phyloP scores from a whole-genome alignment of 495 filamentous ascomycete species.

The Aspergillus haitiensis region DNA sequence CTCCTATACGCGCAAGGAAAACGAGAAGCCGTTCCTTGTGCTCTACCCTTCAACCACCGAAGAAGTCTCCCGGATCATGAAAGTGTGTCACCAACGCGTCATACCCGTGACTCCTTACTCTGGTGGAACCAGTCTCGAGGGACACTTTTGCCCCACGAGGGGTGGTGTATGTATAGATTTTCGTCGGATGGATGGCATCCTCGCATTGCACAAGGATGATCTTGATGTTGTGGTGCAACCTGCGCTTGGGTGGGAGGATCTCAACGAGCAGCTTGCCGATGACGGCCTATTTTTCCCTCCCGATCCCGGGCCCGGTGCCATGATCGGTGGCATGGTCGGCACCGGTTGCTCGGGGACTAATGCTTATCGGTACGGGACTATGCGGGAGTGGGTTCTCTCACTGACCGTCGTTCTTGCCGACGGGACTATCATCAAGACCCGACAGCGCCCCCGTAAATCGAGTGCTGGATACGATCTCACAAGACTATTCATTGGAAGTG shows the following conservation, averaged over 20 bases:
- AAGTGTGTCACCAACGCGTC: constrained; percentile 57
- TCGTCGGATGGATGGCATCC: constrained; percentile 60
- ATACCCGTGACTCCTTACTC: constrained; percentile 67
- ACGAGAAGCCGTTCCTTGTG: constrained; percentile 48
- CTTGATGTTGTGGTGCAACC: constrained; percentile 68
- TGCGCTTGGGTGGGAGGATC: constrained; percentile 61
- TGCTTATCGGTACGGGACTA: constrained; percentile 67
- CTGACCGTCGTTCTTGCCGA: constrained; percentile 66
- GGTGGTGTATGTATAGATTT: constrained; percentile 67
- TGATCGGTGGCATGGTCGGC: constrained; percentile 69
- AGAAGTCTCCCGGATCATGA: constrained; percentile 62
- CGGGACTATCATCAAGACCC: constrained; percentile 64
- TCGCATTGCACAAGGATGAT: constrained; percentile 57
- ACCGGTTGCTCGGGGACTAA: constrained; percentile 68
- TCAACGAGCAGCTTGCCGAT: constrained; percentile 58
- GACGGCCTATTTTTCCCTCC: constrained; percentile 65
- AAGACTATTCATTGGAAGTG: constrained; percentile 61
- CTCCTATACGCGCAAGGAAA: constrained; percentile 61
- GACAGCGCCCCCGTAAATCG: constrained; percentile 64
- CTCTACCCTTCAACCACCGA: constrained; percentile 54
- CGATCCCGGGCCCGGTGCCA: constrained; percentile 65
- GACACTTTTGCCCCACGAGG: constrained; percentile 60
- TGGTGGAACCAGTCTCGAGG: constrained; percentile 64
- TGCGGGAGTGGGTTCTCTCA: constrained; percentile 67
- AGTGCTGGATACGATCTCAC: constrained; percentile 68